Evolutionary conservation across 2,329 filamentous ascomycete genomes (phyloP), one percentile per base, ranked within the genome.

Genomic region (Fusarium devonianum): DNA sequence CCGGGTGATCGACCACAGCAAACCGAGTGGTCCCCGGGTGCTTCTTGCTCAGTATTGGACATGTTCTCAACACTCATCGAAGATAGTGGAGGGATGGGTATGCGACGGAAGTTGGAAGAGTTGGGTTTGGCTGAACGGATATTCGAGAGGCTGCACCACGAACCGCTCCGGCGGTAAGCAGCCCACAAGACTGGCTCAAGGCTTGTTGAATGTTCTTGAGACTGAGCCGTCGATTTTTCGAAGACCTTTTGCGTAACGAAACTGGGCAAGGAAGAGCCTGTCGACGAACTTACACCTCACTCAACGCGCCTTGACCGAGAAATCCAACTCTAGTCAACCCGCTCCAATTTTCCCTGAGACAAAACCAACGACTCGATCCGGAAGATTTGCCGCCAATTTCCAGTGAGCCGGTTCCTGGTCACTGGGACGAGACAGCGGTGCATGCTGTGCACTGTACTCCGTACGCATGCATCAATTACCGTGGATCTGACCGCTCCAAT

Each of bases 131-230:
- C 32, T 38, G 21, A 35, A 49, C 38, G 29, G 48, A 56, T 51
- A 32, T 48, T 35, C 46, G 41, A 14, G 43, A 44, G 50, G 39
- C 47, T 37, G 44, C 57, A 56, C 43, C 46, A 45, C 48, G 61
- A 64, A 64, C 61, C 61, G 34, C 33, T 35, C 58, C 51, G 49
- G 60, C 45, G 61, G 61, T 64, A 64, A 58, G 35, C n/a, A n/a
- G n/a, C n/a, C n/a, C n/a, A n/a, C n/a, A 35, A 40, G 21, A 33
- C 16, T 43, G 41, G 19, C 28, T 36, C 37, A 32, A 44, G 30
- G 32, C 17, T 40, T 34, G 23, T 34, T n/a, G n/a, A n/a, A n/a
- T n/a, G n/a, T n/a, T n/a, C n/a, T n/a, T n/a, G n/a, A n/a, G n/a
- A n/a, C n/a, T n/a, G n/a, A n/a, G n/a, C n/a, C n/a, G n/a, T n/a